Evolutionary conservation across 1,139 yeast species (phyloP), one percentile per base, ranked within the genome.

Genomic region (Debaryomyces udenii): DNA sequence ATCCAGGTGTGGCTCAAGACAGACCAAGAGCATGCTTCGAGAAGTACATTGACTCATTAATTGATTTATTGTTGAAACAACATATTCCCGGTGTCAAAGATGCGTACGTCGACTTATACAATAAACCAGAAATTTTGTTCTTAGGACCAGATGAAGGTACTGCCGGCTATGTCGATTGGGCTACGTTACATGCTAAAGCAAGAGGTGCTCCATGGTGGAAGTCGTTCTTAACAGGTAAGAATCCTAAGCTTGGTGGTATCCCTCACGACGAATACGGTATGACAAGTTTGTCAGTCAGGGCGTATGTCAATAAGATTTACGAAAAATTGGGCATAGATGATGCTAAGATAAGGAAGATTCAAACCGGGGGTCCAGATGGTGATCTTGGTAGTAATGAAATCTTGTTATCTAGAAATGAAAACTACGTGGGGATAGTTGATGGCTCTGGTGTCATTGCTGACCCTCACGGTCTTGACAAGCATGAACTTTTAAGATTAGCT

Each of bases 121-220:
- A 81, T 48, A 78, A 85, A 58, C 89, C 86, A 39, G 99, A 93
- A 72, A 93, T 93, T 53, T 72, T 93, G 55, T 93, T 88, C 66
- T 86, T 93, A 81, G 99, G 99, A 41, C 99, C 99, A 15, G 99
- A 93, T 70, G 99, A 93, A 74, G 96, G 96, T 65, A 90, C 98
- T 45, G 98, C 99, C 27, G 86, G 85, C 24, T 84, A 87, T 57
- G 96, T 91, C 42, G 91, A 93, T 64, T 93, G 99, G 99, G 99
- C 99, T n/a, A 93, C 98, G 33, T 70, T 82, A 51, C 99, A 93
- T 61, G 99, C 99, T 29, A 82, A 88, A 59, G 70, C 73, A 46
- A 83, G 99, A 65, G 96, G 96, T 48, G 96, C 98, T 38, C 93
- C 96, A 48, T 90, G 96, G 96, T 93, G 99, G 99, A 91, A 90